These are phyloP conservation scores for Saksenaea oblongispora DNA, from an alignment of 371 early-diverging fungal species.

Conservation along the genomic window DNA sequence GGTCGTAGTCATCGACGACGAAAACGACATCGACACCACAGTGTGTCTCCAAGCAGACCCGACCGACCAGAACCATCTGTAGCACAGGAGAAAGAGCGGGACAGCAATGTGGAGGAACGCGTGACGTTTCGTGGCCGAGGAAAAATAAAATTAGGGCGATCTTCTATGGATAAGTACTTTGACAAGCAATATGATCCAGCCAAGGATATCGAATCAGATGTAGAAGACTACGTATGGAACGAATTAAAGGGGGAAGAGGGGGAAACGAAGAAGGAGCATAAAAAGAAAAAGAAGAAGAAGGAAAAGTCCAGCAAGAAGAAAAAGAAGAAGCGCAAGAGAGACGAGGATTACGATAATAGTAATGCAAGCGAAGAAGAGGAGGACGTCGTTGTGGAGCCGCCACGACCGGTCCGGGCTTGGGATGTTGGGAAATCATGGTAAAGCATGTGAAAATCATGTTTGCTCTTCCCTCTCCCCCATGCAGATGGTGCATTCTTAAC, in stretches of 20 bases:
- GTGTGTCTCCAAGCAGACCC: neutral
- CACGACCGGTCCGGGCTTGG: slow-evolving; percentile 13
- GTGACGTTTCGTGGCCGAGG: slow-evolving; percentile 38
- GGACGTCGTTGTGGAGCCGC: neutral
- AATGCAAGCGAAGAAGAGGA: neutral
- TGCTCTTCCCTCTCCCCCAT: no score
- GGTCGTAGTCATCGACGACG: slow-evolving; percentile 7
- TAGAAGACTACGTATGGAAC: slow-evolving; percentile 42
- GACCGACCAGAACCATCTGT: neutral
- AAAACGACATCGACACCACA: slow-evolving; percentile 1
- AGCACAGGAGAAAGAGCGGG: neutral
- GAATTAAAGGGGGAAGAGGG: slow-evolving; percentile 16
- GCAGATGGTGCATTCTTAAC: no score
- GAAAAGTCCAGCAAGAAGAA: slow-evolving; percentile 23
- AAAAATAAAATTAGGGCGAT: slow-evolving; percentile 28
- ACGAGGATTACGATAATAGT: slow-evolving; percentile 8
- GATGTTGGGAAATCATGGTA: slow-evolving; percentile 12
- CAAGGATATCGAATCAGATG: slow-evolving; percentile 59
- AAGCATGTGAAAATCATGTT: neutral
- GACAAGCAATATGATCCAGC: slow-evolving; percentile 66
- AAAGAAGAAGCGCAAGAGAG: slow-evolving; percentile 18
- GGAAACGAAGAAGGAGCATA: slow-evolving; percentile 23
- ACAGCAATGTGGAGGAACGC: neutral
- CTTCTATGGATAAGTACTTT: slow-evolving; percentile 78
- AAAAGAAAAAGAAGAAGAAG: slow-evolving; percentile 35